These are phyloP conservation scores for Metarhizium anisopliae DNA, from an alignment of 2,329 filamentous ascomycete species.

Conservation along the genomic window DNA sequence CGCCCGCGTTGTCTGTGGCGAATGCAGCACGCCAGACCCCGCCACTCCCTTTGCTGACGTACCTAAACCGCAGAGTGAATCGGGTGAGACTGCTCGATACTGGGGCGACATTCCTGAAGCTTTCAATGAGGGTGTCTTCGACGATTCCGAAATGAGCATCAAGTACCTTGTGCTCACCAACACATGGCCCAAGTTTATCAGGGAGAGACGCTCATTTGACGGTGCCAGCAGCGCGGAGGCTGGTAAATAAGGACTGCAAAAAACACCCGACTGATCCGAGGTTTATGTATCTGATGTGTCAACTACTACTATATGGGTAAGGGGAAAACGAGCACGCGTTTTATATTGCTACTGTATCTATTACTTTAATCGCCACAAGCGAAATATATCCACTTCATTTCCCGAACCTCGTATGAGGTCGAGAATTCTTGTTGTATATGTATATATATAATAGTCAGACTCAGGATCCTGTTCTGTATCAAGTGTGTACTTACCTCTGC, in stretches of 20 bases:
- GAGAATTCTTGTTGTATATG: neutral
- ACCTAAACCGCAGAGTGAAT: conserved; percentile 13
- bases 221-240: conserved; percentile 7
- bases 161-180: conserved; percentile 62
- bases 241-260: neutral
- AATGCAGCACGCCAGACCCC: conserved; percentile 28
- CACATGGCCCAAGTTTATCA: conserved; percentile 56
- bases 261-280: neutral
- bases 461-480: no score
- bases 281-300: neutral
- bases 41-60: conserved; percentile 33
- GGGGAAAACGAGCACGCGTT: neutral
- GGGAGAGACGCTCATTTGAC: conserved; percentile 28
- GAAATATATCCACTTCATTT: neutral
- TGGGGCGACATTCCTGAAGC: conserved; percentile 37
- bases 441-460: neutral
- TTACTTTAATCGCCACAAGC: neutral
- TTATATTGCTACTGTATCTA: neutral
- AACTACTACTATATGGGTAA: neutral
- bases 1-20: conserved; percentile 35
- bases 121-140: conserved; percentile 49
- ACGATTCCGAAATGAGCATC: conserved; percentile 50
- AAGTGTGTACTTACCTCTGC: no score
- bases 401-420: neutral
- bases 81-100: conserved; percentile 21